phyloP scores from a whole-genome alignment of 371 early-diverging fungal genomes.

The Syncephalastrum sp. region DNA sequence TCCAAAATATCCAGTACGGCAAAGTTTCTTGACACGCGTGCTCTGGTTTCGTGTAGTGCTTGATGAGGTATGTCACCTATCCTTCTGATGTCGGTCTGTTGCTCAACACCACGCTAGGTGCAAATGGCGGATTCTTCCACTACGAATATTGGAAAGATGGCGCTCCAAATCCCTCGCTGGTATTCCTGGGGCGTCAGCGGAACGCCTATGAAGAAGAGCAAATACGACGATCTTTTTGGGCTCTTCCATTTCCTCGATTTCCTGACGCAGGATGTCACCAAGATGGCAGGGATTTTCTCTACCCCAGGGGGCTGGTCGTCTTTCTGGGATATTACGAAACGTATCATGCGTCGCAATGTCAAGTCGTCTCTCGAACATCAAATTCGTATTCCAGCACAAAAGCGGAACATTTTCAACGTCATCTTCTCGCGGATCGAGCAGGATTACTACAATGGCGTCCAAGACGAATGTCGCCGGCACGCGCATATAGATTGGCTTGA shows the following conservation, averaged over 20 bases:
- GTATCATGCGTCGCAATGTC: slow-evolving; percentile 57
- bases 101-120: slow-evolving; percentile 34
- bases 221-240: slow-evolving; percentile 52
- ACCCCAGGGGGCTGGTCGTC: too few relatives aligned
- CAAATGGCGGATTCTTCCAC: slow-evolving; percentile 64
- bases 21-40: slow-evolving; percentile 47
- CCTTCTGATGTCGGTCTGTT: too few relatives aligned
- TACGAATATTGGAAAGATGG: slow-evolving; percentile 52
- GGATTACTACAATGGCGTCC: slow-evolving; percentile 61
- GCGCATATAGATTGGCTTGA: slow-evolving; percentile 21
- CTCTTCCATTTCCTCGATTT: slow-evolving; percentile 47
- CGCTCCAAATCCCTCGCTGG: slow-evolving; percentile 53
- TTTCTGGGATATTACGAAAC: slow-evolving; percentile 35
- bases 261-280: too few relatives aligned
- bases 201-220: slow-evolving; percentile 55
- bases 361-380: slow-evolving; percentile 53
- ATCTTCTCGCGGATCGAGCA: slow-evolving; percentile 59
- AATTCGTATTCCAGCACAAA: slow-evolving; percentile 58
- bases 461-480: slow-evolving; percentile 38
- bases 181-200: slow-evolving; percentile 75
- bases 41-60: slow-evolving; percentile 66
- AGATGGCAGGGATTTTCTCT: too few relatives aligned
- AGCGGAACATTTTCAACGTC: slow-evolving; percentile 43
- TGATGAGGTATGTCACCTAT: slow-evolving; percentile 36
- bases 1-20: slow-evolving; percentile 36